These are phyloP conservation scores for Parachlorella kessleri DNA, from an alignment of 139 green algal genomes.

Conservation along the genomic window DNA sequence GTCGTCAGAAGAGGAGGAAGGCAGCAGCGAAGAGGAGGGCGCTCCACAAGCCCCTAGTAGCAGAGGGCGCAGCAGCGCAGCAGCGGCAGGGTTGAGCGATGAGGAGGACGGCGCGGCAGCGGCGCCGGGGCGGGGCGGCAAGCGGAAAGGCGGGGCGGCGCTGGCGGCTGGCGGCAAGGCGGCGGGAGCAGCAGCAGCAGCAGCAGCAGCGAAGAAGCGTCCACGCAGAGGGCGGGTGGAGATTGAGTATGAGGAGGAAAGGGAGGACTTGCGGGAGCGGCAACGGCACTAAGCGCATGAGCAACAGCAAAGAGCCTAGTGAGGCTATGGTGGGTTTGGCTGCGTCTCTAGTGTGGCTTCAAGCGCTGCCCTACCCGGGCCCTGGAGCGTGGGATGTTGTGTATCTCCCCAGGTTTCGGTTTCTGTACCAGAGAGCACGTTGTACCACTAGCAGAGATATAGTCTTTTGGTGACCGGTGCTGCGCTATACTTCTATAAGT, in stretches of 20 bases:
- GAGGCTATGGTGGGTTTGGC: no score
- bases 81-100: background rate
- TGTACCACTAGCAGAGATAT: no score
- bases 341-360: no score
- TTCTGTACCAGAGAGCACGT: no score
- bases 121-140: background rate
- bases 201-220: slow-evolving; percentile 10
- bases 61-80: slow-evolving; percentile 5
- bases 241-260: slow-evolving; percentile 86
- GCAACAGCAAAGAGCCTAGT: no score
- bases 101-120: slow-evolving; percentile 4
- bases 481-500: no score
- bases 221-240: slow-evolving; percentile 48
- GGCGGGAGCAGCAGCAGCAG: slow-evolving; percentile 2
- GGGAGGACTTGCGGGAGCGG: slow-evolving; percentile 39
- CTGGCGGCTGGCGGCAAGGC: background rate
- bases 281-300: slow-evolving; percentile 2
- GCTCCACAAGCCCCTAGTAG: no score
- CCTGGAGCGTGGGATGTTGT: no score
- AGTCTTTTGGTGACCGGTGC: no score
- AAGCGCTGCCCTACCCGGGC: no score
- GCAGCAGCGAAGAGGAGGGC: no score
- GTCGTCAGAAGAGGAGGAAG: background rate
- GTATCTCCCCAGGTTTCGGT: no score
- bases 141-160: background rate